Conservation (phyloP, 164 flowering plant species). For the Vitis rotundifolia region DNA sequence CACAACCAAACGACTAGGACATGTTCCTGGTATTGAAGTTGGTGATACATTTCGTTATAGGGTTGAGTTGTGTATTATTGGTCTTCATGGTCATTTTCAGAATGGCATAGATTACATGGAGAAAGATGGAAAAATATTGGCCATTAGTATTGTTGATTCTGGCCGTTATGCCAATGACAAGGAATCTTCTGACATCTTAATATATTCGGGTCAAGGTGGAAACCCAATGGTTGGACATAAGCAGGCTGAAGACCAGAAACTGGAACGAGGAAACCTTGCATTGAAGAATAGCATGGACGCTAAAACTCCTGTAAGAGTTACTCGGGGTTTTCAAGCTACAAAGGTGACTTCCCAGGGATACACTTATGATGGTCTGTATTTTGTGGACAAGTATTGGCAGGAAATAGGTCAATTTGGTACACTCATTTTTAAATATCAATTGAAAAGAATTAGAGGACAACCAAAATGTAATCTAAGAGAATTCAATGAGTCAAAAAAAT, state of each 20-base stretch:
- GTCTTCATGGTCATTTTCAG: conserved; percentile 13
- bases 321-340: conserved; percentile 1
- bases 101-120: conserved; percentile 13
- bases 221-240: not conserved
- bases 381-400: conserved; percentile 18
- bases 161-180: conserved; percentile 14
- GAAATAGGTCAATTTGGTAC: conserved; percentile 21
- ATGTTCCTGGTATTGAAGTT: conserved; percentile 19
- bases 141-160: conserved; percentile 27
- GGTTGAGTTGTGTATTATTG: conserved; percentile 17
- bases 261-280: conserved; percentile 35
- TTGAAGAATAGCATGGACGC: conserved; percentile 24
- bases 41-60: conserved; percentile 13
- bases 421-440: conserved; percentile 19
- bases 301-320: conserved; percentile 28
- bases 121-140: not conserved
- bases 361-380: conserved; percentile 29
- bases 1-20: conserved; percentile 10
- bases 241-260: conserved; percentile 27
- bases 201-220: conserved; percentile 23
- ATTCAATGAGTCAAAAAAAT: not conserved
- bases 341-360: not conserved
- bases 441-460: conserved; percentile 20
- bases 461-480: conserved; percentile 6
- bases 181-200: conserved; percentile 1